A percentile compares a stretch with the other conserved stretches of the same genome.
Evolutionary conservation across 2,329 filamentous ascomycete species (phyloP).

Genomic region (Bipolaris gigantea): DNA sequence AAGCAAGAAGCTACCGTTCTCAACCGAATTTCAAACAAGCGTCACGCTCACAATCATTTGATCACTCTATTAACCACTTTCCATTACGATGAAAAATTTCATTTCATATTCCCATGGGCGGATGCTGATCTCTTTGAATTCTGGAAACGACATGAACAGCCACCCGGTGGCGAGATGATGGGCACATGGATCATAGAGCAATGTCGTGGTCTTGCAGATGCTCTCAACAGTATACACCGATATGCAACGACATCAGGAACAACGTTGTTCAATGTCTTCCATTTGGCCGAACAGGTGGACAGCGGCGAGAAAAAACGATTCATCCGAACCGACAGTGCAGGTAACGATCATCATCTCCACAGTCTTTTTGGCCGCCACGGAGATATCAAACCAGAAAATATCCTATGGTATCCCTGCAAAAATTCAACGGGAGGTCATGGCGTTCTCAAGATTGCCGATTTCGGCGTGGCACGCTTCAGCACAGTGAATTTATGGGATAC

Average conservation of each 20-base stretch:
- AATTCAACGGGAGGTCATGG: conserved; percentile 5
- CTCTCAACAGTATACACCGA: conserved; percentile 3
- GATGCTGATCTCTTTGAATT: conserved; percentile 8
- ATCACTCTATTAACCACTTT: conserved; percentile 4
- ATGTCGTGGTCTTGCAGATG: conserved; percentile 8
- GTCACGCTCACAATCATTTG: not conserved
- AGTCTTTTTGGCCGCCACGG: conserved; percentile 37
- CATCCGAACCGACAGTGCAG: not conserved
- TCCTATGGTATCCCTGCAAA: conserved; percentile 33
- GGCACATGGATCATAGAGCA: conserved; percentile 2
- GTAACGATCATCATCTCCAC: not conserved
- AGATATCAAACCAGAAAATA: conserved; percentile 45
- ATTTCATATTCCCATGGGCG: conserved; percentile 15
- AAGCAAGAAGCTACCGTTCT: not conserved
- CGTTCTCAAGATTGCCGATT: conserved; percentile 39
- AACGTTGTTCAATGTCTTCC: not conserved
- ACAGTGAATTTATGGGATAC: conserved; percentile 3
- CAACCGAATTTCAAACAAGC: not conserved
- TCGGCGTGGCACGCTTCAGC: conserved; percentile 23
- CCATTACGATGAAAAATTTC: not conserved
- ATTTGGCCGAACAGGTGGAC: not conserved
- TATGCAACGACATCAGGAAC: conserved; percentile 3
- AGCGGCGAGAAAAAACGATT: not conserved
- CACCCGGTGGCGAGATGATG: not conserved
- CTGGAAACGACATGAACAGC: not conserved